Evolutionary conservation across 768 basidiomycete species (phyloP).

Genomic region (Infundibulicybe gibba): DNA sequence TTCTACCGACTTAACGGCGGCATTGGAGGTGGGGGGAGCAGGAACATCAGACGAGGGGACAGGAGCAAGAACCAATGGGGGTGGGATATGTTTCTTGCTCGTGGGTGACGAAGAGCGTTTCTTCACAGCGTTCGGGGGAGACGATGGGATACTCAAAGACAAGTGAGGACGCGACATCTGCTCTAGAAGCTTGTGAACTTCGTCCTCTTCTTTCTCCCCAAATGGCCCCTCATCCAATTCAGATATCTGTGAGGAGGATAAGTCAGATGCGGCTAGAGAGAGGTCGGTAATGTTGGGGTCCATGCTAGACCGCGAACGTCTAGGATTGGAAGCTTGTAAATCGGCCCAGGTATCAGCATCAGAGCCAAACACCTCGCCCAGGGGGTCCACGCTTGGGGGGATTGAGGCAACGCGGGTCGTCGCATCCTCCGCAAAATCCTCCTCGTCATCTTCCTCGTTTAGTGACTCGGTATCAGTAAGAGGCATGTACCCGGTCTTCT

Average conservation of each 20-base stretch:
- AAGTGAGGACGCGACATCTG: slow-evolving; percentile 33
- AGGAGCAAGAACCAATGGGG: slow-evolving; percentile 52
- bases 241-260: slow-evolving; percentile 19
- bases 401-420: slow-evolving; percentile 34
- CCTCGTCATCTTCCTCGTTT: slow-evolving; percentile 26
- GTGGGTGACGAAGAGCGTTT: slow-evolving; percentile 28
- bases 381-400: slow-evolving; percentile 40
- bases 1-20: slow-evolving; percentile 17
- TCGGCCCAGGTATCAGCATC: slow-evolving; percentile 63
- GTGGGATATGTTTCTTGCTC: slow-evolving; percentile 44
- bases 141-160: slow-evolving; percentile 34
- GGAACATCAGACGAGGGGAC: slow-evolving; percentile 7
- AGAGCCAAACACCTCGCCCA: slow-evolving; percentile 62
- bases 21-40: too few species aligned
- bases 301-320: slow-evolving; percentile 16
- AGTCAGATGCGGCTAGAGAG: slow-evolving; percentile 43
- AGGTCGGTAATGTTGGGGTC: slow-evolving; percentile 52
- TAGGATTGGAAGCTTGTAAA: slow-evolving; percentile 33
- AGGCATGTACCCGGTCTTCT: slow-evolving; percentile 28
- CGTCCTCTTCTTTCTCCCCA: slow-evolving; percentile 32
- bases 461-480: slow-evolving; percentile 33
- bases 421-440: slow-evolving; percentile 32
- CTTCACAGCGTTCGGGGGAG: slow-evolving; percentile 22
- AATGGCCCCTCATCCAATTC: slow-evolving; percentile 22
- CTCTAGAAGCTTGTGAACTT: slow-evolving; percentile 35